Evolutionary conservation across 306 rosid genomes (phyloP).

Genomic region (Quercus engelmannii): DNA sequence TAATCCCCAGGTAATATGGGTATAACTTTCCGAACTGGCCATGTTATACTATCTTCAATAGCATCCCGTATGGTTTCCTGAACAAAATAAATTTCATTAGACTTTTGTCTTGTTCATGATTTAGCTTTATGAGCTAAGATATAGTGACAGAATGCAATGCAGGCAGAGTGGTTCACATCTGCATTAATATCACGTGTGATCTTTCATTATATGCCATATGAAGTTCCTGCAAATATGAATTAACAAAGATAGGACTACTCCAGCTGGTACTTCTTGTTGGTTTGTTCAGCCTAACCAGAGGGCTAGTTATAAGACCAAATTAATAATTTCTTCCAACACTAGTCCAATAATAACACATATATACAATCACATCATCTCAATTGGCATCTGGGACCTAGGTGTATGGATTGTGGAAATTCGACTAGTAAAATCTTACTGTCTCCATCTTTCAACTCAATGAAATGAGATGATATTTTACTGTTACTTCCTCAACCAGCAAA

Average conservation of each 20-base stretch:
- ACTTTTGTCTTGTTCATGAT: background rate
- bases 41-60: conserved; percentile 80
- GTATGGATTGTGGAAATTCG: too few species aligned
- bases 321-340: background rate
- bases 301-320: background rate
- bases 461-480: too few species aligned
- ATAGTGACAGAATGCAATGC: conserved; percentile 1
- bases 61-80: conserved; percentile 94
- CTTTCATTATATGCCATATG: background rate
- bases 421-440: too few species aligned
- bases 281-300: background rate
- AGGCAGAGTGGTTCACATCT: background rate
- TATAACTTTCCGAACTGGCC: conserved; percentile 82
- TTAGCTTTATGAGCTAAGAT: background rate
- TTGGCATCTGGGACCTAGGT: too few species aligned
- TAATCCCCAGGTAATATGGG: conserved; percentile 90
- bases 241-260: background rate
- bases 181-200: background rate
- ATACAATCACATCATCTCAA: too few species aligned
- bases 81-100: conserved; percentile 3
- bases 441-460: too few species aligned
- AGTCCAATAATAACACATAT: too few species aligned
- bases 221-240: background rate
- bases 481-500: too few species aligned
- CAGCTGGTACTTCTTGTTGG: background rate